Evolutionary conservation across 345 rosid species (phyloP).

Genomic region (Dipteronia sinensis): DNA sequence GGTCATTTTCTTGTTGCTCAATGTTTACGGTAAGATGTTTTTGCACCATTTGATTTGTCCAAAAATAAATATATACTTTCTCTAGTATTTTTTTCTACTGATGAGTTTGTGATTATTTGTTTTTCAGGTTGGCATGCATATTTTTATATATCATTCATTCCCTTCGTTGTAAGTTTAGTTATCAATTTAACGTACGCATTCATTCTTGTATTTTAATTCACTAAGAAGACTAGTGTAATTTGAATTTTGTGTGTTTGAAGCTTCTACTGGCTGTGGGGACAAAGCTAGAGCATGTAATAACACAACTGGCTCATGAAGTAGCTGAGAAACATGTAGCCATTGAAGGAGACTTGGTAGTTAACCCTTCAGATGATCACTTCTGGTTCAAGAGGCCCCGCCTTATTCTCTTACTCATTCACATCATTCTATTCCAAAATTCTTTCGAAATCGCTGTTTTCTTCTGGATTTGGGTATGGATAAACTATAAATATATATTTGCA

Average conservation of each 20-base stretch:
- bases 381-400: constrained; percentile 15
- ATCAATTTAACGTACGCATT: background rate
- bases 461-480: constrained; percentile 18
- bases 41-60: background rate
- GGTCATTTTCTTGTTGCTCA: constrained; percentile 72
- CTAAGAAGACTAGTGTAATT: too few relatives aligned
- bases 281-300: constrained; percentile 20
- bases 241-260: background rate
- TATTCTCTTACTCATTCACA: constrained; percentile 10
- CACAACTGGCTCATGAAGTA: constrained; percentile 17
- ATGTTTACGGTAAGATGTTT: constrained; percentile 52
- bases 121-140: constrained; percentile 81
- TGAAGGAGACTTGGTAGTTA: constrained; percentile 18
- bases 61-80: background rate
- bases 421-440: constrained; percentile 20
- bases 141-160: constrained; percentile 78
- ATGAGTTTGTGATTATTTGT: background rate
- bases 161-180: constrained; percentile 55
- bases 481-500: background rate
- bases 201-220: background rate
- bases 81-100: background rate
- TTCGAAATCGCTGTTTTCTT: constrained; percentile 21
- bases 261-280: constrained; percentile 20
- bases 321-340: constrained; percentile 19
- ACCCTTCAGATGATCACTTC: constrained; percentile 24